Percentiles rank a stretch among this genome's conserved stretches.
Evolutionary conservation across 306 rosid genomes (phyloP).

Genomic region (Arachis stenosperma): DNA sequence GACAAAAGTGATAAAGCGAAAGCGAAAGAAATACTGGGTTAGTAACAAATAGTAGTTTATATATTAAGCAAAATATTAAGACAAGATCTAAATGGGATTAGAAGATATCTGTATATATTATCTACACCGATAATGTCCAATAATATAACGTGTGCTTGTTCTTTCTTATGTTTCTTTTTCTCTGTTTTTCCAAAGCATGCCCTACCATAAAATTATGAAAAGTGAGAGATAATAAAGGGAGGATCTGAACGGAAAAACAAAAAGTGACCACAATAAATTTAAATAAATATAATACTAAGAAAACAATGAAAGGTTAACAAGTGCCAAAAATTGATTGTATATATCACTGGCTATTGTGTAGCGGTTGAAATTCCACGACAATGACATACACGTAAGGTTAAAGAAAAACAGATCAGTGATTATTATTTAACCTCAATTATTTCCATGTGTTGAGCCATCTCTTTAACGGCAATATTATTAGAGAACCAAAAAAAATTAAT

Average conservation of each 20-base stretch:
- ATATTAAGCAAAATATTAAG: not conserved
- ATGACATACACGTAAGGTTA: not conserved
- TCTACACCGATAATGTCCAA: too few species aligned
- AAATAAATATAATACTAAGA: not conserved
- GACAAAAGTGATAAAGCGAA: slow-evolving; percentile 4
- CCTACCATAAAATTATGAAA: slow-evolving; percentile 21
- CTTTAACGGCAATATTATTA: not conserved
- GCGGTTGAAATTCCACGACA: not conserved
- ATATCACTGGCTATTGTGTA: not conserved
- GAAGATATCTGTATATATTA: not conserved
- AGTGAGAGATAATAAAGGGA: slow-evolving; percentile 3
- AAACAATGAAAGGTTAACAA: not conserved
- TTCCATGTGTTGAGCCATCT: not conserved
- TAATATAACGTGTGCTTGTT: not conserved
- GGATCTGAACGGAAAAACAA: slow-evolving; percentile 1
- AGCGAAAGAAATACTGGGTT: not conserved
- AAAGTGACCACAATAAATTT: not conserved
- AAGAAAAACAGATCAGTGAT: too few species aligned
- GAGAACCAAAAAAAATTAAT: too few species aligned
- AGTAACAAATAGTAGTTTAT: not conserved
- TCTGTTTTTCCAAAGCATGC: not conserved
- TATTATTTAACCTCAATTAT: not conserved
- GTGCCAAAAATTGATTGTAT: not conserved
- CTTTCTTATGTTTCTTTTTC: not conserved
- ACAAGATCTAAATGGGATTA: not conserved